Conservation (phyloP, 306 rosid species). For the Sindora glabra region DNA sequence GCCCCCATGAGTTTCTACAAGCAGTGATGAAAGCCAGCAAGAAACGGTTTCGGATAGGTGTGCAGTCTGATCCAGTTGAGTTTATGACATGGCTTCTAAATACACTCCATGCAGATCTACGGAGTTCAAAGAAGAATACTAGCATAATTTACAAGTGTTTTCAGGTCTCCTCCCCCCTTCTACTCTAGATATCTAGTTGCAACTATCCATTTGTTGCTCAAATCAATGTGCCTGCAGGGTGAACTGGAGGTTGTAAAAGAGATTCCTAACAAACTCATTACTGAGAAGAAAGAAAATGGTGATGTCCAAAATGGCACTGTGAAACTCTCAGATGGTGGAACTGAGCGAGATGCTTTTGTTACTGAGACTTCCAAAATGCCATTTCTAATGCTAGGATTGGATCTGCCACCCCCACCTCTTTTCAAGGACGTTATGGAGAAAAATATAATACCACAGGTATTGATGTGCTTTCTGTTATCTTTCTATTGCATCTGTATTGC, state of each 20-base stretch:
- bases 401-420: slow-evolving; percentile 97
- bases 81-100: slow-evolving; percentile 97
- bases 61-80: slow-evolving; percentile 91
- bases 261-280: slow-evolving; percentile 48
- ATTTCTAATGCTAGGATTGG: slow-evolving; percentile 93
- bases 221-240: slow-evolving; percentile 44
- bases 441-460: slow-evolving; percentile 96
- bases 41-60: slow-evolving; percentile 80
- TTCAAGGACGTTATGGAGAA: slow-evolving; percentile 98
- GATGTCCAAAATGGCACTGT: slow-evolving; percentile 28
- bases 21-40: slow-evolving; percentile 99
- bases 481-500: slow-evolving; percentile 4
- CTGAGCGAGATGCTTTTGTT: slow-evolving; percentile 27
- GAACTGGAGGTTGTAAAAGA: slow-evolving; percentile 94
- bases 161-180: slow-evolving; percentile 45
- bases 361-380: slow-evolving; percentile 75
- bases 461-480: background rate
- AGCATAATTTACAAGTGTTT: slow-evolving; percentile 87
- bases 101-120: slow-evolving; percentile 78
- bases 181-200: slow-evolving; percentile 3
- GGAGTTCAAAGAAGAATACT: slow-evolving; percentile 64
- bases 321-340: slow-evolving; percentile 40
- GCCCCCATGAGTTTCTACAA: slow-evolving; percentile 94
- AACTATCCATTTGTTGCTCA: slow-evolving; percentile 8
- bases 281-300: slow-evolving; percentile 52